phyloP scores from a whole-genome alignment of 2,329 filamentous ascomycete species.

The Cladosporium oxysporum region DNA sequence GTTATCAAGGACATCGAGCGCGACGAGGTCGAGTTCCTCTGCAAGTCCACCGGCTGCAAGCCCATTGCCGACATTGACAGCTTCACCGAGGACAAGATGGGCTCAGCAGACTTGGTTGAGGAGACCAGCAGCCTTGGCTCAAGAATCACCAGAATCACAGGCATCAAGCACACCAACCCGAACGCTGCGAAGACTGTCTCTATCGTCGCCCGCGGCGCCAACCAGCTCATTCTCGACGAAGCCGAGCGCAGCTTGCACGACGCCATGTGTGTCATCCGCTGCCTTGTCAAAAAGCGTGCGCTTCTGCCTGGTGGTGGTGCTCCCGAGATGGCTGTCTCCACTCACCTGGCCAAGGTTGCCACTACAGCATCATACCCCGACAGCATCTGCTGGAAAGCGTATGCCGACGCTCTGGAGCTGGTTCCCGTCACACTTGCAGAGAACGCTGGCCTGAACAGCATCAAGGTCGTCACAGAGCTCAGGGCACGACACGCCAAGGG shows the following conservation, averaged over 20 bases:
- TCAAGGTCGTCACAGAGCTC: slow-evolving; percentile 96
- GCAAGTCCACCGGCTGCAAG: slow-evolving; percentile 98
- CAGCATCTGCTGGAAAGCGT: slow-evolving; percentile 98
- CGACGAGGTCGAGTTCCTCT: slow-evolving; percentile 98
- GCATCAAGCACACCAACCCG: slow-evolving; percentile 68
- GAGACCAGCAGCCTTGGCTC: slow-evolving; percentile 85
- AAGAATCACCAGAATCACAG: slow-evolving; percentile 92
- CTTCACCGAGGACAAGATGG: slow-evolving; percentile 97
- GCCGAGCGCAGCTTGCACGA: slow-evolving; percentile 96
- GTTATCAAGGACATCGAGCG: slow-evolving; percentile 97
- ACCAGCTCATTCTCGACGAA: slow-evolving; percentile 91
- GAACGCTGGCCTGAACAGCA: slow-evolving; percentile 96
- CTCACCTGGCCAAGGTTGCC: slow-evolving; percentile 78
- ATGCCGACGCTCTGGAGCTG: slow-evolving; percentile 95
- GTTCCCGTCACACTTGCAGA: slow-evolving; percentile 95
- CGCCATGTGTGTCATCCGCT: slow-evolving; percentile 94
- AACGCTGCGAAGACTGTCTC: slow-evolving; percentile 79
- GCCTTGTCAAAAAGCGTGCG: slow-evolving; percentile 99
- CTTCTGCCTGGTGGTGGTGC: slow-evolving; percentile 95
- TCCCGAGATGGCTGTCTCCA: slow-evolving; percentile 93
- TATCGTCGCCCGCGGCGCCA: slow-evolving; percentile 91
- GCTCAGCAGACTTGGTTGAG: slow-evolving; percentile 88
- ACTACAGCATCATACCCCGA: slow-evolving; percentile 87
- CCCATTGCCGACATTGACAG: slow-evolving; percentile 98
- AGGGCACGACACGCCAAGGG: slow-evolving; percentile 92